These are phyloP conservation scores for Camelina hispida DNA, from an alignment of 345 rosid genomes.

Conservation along the genomic window DNA sequence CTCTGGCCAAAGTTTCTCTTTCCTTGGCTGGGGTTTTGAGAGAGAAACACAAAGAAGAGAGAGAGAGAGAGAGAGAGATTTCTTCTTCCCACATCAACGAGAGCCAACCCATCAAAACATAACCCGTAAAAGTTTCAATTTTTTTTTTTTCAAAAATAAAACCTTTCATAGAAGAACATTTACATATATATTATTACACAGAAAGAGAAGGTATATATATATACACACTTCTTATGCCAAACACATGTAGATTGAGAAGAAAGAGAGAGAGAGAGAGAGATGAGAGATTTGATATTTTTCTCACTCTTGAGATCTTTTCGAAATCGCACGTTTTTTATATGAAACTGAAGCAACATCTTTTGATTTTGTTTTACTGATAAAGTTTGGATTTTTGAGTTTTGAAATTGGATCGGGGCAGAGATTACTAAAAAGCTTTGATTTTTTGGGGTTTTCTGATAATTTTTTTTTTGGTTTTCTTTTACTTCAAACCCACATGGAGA, in stretches of 20 bases:
- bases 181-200: constrained; percentile 4
- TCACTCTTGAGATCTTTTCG: constrained; percentile 22
- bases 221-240: not conserved
- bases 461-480: not conserved
- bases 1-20: not conserved
- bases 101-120: constrained; percentile 29
- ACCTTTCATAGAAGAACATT: constrained; percentile 25
- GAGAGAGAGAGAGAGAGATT: not conserved
- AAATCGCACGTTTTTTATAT: constrained; percentile 17
- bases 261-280: constrained; percentile 9
- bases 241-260: constrained; percentile 12
- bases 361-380: not conserved
- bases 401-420: constrained; percentile 16
- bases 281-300: constrained; percentile 5
- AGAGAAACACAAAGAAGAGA: constrained; percentile 11
- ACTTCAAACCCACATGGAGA: not conserved
- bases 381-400: constrained; percentile 23
- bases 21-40: constrained; percentile 42
- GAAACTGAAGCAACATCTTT: not conserved
- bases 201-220: constrained; percentile 37
- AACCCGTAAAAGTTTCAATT: not conserved
- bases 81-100: constrained; percentile 18
- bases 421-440: constrained; percentile 18
- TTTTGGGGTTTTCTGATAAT: not conserved
- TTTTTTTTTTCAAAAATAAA: not conserved